Evolutionary conservation across 345 rosid genomes (phyloP).

Genomic region (Moricandia arvensis): DNA sequence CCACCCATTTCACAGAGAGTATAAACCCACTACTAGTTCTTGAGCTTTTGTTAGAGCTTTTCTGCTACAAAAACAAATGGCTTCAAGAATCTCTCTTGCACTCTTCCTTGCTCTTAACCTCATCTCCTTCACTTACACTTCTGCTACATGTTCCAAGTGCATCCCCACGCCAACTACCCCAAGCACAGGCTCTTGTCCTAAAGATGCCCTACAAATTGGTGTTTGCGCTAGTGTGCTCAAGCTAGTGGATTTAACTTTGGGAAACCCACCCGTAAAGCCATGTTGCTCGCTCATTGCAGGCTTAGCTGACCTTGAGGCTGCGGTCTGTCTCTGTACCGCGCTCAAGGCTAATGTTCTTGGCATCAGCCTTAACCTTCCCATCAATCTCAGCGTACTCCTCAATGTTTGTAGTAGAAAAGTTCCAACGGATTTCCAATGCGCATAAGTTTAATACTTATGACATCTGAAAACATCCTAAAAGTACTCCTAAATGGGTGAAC

Average conservation of each 20-base stretch:
- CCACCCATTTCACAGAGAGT: too few relatives aligned
- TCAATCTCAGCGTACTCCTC: constrained; percentile 43
- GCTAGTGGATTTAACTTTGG: constrained; percentile 36
- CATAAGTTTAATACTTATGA: constrained; percentile 19
- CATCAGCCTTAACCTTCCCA: constrained; percentile 43
- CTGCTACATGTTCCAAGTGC: constrained; percentile 53
- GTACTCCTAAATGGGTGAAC: neutral
- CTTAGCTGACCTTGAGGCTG: constrained; percentile 52
- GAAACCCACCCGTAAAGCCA: constrained; percentile 38
- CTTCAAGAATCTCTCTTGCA: constrained; percentile 47
- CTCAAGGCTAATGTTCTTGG: constrained; percentile 46
- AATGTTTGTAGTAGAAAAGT: constrained; percentile 36
- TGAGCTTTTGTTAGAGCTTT: neutral
- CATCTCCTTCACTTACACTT: constrained; percentile 45
- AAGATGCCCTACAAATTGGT: constrained; percentile 41
- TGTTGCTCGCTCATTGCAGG: constrained; percentile 46
- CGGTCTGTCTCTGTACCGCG: constrained; percentile 53
- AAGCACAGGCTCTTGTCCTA: constrained; percentile 34
- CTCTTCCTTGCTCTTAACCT: constrained; percentile 54
- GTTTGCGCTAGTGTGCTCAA: constrained; percentile 39
- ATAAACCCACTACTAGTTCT: too few relatives aligned
- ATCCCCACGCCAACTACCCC: constrained; percentile 21
- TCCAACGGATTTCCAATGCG: constrained; percentile 40
- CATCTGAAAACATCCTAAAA: neutral
- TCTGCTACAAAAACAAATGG: constrained; percentile 35